Conservation (phyloP, 805 yeast genomes). For the Candida wancherniae region DNA sequence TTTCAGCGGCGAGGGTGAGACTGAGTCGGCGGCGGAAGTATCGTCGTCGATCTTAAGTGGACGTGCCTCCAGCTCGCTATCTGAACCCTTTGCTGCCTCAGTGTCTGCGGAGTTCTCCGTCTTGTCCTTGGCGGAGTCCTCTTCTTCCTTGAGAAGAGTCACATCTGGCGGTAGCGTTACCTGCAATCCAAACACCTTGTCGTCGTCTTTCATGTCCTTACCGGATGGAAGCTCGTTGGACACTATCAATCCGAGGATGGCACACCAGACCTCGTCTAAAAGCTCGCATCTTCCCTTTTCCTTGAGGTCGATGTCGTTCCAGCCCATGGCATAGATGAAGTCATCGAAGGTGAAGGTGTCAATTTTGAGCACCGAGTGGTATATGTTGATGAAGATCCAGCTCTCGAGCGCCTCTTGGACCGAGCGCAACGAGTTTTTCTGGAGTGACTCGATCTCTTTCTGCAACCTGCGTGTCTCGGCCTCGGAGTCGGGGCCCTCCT, state of each 20-base stretch:
- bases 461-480: background rate
- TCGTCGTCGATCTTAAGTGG: constrained; percentile 20
- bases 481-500: constrained; percentile 1
- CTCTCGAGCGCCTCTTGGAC: constrained; percentile 52
- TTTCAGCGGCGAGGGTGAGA: constrained; percentile 5
- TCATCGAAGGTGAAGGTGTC: constrained; percentile 80
- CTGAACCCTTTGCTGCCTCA: constrained; percentile 15
- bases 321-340: constrained; percentile 52
- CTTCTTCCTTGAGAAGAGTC: constrained; percentile 18
- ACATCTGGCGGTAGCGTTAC: constrained; percentile 28
- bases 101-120: constrained; percentile 1
- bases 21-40: constrained; percentile 5
- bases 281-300: constrained; percentile 45
- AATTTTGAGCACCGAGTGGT: constrained; percentile 56
- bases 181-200: constrained; percentile 29
- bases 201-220: constrained; percentile 32
- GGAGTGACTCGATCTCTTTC: background rate
- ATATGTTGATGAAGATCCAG: constrained; percentile 75
- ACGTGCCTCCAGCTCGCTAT: constrained; percentile 18
- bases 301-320: constrained; percentile 38
- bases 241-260: constrained; percentile 53
- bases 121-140: background rate
- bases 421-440: constrained; percentile 5
- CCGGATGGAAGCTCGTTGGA: constrained; percentile 26
- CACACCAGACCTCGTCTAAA: constrained; percentile 65